Base-by-base conservation (phyloP, 202 grass and related monocot genomes). In the Saccharum hybrid region DNA sequence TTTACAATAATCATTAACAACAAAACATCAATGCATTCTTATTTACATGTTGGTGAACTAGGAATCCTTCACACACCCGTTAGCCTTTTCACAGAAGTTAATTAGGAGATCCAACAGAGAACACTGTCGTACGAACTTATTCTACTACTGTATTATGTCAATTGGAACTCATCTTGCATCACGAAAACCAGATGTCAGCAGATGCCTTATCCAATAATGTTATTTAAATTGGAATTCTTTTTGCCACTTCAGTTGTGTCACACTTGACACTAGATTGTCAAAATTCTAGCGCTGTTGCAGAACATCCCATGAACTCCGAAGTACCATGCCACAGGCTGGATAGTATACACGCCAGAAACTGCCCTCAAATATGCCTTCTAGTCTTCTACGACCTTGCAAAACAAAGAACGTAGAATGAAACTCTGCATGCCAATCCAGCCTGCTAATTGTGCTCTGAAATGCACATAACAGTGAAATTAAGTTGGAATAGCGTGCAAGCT, bases 31-130 rank as follows among this genome's bases (percentile, higher is more conserved):
- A 15, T 64, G 21, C 75, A 43, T 30, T 37, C 21, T 64, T 54
- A n/a, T 31, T 68, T 64, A 76, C 65, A 65, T 36, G 43, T 28
- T 62, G 0, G 41, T 63, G 34, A 68, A 76, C 40, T 63, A 74
- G 31, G 68, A 82, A 34, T 61, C n/a, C 49, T n/a, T 46, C 8
- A 45, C 14, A 60, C 36, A 42, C 14, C 18, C 1, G 37, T 72
- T 5, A 22, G 3, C 4, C 4, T 22, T 43, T 57, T 13, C 18
- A 6, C 36, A 69, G 63, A 45, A 78, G 4, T 22, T 48, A 71
- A 43, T 66, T 30, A 59, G 9, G 1, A 69, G 26, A 31, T 68
- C 10, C 18, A 79, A 37, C 48, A 11, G 15, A 36, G 38, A 15
- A 30, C 61, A 46, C 3, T 3, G 2, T 3, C 26, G 4, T 52